Base-by-base conservation (phyloP, 73 alveolate species). In the Paramecium caudatum region DNA sequence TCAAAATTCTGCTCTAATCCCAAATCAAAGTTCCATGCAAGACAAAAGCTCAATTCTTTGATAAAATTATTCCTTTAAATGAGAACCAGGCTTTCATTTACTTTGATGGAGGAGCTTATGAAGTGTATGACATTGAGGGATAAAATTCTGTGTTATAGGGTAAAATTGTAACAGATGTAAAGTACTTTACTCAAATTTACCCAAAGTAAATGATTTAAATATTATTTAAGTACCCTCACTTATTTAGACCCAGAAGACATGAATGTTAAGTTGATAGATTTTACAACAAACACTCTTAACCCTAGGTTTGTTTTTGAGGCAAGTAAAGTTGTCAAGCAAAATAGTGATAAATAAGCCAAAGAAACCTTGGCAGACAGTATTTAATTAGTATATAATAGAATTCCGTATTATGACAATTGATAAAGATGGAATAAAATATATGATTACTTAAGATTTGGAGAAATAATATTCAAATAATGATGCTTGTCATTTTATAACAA, bases 31-130 rank as follows among this genome's bases (percentile, higher is more conserved):
- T 55, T 1, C 23, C 23, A 23, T 10, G 46, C 12, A 25, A 55
- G 0, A 27, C 46, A 1, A 10, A 23, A 23, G 8, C 46, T 43
- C 23, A 27, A 23, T 55, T 3, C 13, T 4, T 55, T 19, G 45
- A 55, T 9, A 55, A 65, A 17, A 25, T 55, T 8, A 23, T 55
- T 10, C 80, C 80, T 4, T 55, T 55, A 55, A 55, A 25, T 27
- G 12, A 55, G 23, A 19, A 55, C 30, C 0, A 10, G n/a, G 46
- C 46, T 1, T 55, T 55, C 12, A 2, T 55, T 2, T 55, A 23
- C 30, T 55, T 10, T 55, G 80, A 55, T 4, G 80, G 80, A 55
- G 80, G 80, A 55, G 1, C 1, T 4, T 55, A 55, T 55, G 27
- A 23, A 2, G 9, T 23, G 25, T 55, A 55, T 27, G 46, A 55